Percentiles rank a stretch among this genome's conserved stretches.
Conservation (phyloP, 2,329 filamentous ascomycete species). For the Mycosphaerella sp. region DNA sequence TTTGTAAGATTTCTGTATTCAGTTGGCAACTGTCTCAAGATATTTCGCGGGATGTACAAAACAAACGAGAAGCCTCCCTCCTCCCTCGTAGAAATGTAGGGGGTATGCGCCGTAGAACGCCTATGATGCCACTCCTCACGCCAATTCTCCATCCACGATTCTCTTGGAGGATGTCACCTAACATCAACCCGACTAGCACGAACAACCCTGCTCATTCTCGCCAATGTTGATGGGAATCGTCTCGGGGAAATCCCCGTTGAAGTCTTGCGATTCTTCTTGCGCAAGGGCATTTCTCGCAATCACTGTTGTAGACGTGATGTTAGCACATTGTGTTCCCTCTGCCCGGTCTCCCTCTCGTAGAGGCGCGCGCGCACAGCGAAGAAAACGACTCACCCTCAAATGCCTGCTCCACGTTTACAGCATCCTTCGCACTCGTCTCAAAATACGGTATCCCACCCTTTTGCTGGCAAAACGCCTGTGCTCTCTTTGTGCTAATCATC, state of each 20-base stretch:
- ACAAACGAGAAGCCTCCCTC: background rate
- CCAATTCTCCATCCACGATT: background rate
- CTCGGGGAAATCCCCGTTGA: slow-evolving; percentile 93
- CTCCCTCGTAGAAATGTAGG: background rate
- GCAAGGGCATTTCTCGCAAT: slow-evolving; percentile 93
- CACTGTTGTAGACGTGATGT: slow-evolving; percentile 49
- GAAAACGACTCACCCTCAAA: slow-evolving; percentile 52
- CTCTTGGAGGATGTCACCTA: too few relatives aligned
- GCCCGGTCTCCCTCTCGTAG: too few relatives aligned
- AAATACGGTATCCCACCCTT: slow-evolving; percentile 98
- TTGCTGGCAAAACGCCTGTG: slow-evolving; percentile 94
- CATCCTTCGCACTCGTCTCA: slow-evolving; percentile 98
- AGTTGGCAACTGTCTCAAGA: background rate
- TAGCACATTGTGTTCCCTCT: slow-evolving; percentile 2
- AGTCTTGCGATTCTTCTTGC: slow-evolving; percentile 97
- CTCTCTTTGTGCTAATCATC: slow-evolving; percentile 90
- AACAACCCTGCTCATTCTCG: slow-evolving; percentile 85
- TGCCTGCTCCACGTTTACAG: slow-evolving; percentile 91
- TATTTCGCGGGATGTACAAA: background rate
- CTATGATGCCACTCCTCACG: background rate
- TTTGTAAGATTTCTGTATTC: background rate
- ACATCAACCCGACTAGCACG: slow-evolving; percentile 54
- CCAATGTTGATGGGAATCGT: slow-evolving; percentile 98
- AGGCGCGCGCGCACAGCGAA: background rate
- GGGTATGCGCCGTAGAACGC: background rate